Percentiles rank a stretch among this genome's conserved stretches.
Conservation (phyloP, 1,284 basidiomycete species). For the Malassezia globosa region DNA sequence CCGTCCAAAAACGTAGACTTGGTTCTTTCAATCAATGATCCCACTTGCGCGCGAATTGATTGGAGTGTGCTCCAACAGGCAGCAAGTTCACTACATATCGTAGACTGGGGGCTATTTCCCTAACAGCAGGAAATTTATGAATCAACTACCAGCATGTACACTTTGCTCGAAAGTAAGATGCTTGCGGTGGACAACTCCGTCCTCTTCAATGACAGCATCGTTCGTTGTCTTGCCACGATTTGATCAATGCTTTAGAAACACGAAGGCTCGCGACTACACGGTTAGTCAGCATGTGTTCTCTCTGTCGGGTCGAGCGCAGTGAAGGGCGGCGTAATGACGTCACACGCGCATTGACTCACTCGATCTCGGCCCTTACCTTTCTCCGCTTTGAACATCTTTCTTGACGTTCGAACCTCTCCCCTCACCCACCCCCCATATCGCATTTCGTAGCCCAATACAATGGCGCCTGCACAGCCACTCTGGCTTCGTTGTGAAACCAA, state of each 20-base stretch:
- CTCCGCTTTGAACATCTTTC: too few species aligned
- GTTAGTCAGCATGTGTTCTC: too few species aligned
- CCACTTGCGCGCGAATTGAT: not conserved
- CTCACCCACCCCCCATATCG: not conserved
- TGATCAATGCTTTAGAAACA: too few species aligned
- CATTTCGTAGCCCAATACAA: too few species aligned
- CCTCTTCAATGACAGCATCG: not conserved
- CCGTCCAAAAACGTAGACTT: conserved; percentile 35
- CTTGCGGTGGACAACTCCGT: not conserved
- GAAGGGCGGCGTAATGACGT: too few species aligned
- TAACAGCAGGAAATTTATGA: not conserved
- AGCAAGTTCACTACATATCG: conserved; percentile 13
- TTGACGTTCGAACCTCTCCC: not conserved
- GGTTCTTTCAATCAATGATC: conserved; percentile 40
- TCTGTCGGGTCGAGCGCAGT: too few species aligned
- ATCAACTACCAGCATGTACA: too few species aligned
- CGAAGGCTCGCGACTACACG: too few species aligned
- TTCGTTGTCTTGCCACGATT: not conserved
- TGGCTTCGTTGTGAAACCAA: conserved; percentile 46
- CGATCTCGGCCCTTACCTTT: not conserved
- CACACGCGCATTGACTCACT: not conserved
- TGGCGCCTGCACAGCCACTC: conserved; percentile 25
- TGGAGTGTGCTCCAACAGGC: not conserved
- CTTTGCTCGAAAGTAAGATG: too few species aligned
- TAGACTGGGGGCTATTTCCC: conserved; percentile 14